phyloP scores from a whole-genome alignment of 192 early-diverging fungal species.

The Backusella parvicylindrica region DNA sequence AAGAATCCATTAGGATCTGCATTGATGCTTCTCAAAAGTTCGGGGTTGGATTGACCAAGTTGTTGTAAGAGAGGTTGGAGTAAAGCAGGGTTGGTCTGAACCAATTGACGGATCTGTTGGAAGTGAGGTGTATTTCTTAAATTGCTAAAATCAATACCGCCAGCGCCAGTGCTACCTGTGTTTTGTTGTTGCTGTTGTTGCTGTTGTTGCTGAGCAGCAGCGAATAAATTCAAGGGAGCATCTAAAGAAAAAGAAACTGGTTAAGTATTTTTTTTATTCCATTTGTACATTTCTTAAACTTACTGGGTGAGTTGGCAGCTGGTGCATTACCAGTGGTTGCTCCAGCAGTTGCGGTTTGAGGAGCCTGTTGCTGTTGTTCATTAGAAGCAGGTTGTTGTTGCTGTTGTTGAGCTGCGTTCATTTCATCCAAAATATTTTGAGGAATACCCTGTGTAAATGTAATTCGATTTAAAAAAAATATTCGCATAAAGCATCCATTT shows the following conservation, averaged over 20 bases:
- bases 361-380: slow-evolving; percentile 5
- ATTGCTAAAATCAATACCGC: slow-evolving; percentile 36
- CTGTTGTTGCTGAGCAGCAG: slow-evolving; percentile 44
- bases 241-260: background rate
- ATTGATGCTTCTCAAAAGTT: slow-evolving; percentile 74
- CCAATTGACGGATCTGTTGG: slow-evolving; percentile 84
- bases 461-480: background rate
- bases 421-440: slow-evolving; percentile 54
- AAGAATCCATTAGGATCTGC: slow-evolving; percentile 79
- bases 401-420: background rate
- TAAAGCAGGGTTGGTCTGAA: slow-evolving; percentile 82
- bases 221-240: slow-evolving; percentile 58
- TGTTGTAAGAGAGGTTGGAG: slow-evolving; percentile 83
- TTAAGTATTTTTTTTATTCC: too few species aligned
- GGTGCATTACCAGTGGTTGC: background rate
- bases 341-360: background rate
- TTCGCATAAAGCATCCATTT: background rate
- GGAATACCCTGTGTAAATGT: slow-evolving; percentile 70
- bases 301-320: background rate
- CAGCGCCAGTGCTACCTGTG: slow-evolving; percentile 35
- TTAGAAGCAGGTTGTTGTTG: slow-evolving; percentile 11
- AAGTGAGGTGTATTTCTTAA: slow-evolving; percentile 85
- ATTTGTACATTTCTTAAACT: background rate
- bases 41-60: slow-evolving; percentile 80
- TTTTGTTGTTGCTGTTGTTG: slow-evolving; percentile 29